These are phyloP conservation scores for Neotropicomus parvogracilis DNA, from an alignment of 1,284 basidiomycete genomes.

Conservation along the genomic window DNA sequence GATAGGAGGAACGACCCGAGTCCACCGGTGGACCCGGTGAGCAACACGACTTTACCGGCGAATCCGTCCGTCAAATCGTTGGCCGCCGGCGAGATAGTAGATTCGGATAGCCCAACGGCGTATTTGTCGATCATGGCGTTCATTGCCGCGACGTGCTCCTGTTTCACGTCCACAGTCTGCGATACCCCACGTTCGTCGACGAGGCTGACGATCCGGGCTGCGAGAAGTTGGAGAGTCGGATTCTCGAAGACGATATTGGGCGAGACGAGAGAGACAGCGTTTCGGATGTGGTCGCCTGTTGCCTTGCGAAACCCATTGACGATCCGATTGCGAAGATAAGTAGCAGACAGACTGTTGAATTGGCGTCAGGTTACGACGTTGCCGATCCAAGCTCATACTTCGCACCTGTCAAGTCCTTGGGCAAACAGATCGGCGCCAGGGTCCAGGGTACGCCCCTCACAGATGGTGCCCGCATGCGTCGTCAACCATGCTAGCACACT, in stretches of 20 bases:
- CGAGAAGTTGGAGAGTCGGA: conserved; percentile 15
- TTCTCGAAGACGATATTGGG: conserved; percentile 22
- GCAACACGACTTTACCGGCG: conserved; percentile 16
- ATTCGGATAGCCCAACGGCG: not conserved
- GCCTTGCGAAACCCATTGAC: conserved; percentile 20
- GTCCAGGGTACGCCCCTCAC: not conserved
- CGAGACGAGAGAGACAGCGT: conserved; percentile 5
- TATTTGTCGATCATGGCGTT: conserved; percentile 18
- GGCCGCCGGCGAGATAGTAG: not conserved
- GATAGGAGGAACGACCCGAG: conserved; percentile 29
- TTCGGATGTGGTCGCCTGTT: not conserved
- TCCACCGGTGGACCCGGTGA: conserved; percentile 34
- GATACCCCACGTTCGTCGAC: not conserved
- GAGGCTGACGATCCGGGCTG: conserved; percentile 7
- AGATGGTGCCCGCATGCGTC: not conserved
- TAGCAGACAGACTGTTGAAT: conserved; percentile 25
- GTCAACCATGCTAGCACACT: not conserved
- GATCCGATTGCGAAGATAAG: conserved; percentile 29
- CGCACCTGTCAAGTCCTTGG: not conserved
- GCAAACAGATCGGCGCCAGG: not conserved
- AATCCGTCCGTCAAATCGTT: not conserved
- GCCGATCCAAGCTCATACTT: not conserved
- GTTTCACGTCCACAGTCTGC: not conserved
- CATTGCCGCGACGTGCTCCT: conserved; percentile 4
- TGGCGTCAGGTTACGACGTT: not conserved